A percentile compares a stretch with the other conserved stretches of the same genome.
Conservation (phyloP, 345 rosid genomes). For the Bruguiera sexangula region DNA sequence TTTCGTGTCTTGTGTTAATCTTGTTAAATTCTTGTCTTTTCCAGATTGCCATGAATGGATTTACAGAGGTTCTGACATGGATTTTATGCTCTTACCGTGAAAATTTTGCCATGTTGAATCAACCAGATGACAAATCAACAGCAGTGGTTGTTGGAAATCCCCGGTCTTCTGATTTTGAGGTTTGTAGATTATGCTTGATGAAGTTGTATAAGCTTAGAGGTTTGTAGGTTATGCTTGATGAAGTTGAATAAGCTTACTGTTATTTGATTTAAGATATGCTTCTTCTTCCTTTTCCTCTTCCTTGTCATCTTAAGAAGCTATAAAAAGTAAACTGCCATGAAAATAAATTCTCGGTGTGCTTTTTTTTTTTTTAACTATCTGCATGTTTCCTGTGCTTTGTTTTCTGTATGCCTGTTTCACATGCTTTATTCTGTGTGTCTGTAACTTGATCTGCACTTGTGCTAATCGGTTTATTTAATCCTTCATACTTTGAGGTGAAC, state of each 20-base stretch:
- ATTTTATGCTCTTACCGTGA: slow-evolving; percentile 71
- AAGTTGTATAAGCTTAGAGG: slow-evolving; percentile 40
- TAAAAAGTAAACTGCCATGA: too few species aligned
- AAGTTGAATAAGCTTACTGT: neutral
- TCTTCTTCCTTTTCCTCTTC: too few species aligned
- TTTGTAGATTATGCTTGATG: slow-evolving; percentile 21
- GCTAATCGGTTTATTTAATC: too few species aligned
- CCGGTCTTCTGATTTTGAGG: slow-evolving; percentile 94
- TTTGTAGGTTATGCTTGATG: slow-evolving; percentile 20
- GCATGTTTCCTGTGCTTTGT: too few species aligned
- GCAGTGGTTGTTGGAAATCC: slow-evolving; percentile 76
- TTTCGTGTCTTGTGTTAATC: neutral
- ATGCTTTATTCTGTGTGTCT: too few species aligned
- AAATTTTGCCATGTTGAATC: slow-evolving; percentile 63
- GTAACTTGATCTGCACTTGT: too few species aligned
- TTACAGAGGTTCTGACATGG: slow-evolving; percentile 79
- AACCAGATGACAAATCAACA: slow-evolving; percentile 48
- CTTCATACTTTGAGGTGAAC: too few species aligned
- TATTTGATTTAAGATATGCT: neutral
- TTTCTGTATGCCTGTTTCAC: too few species aligned
- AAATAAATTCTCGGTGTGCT: too few species aligned
- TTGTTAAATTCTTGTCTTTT: neutral
- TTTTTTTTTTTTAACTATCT: too few species aligned
- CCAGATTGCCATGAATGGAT: slow-evolving; percentile 75
- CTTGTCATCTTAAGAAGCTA: too few species aligned